Conservation (phyloP, 192 early-diverging fungal genomes). For the Entomortierella beljakovae region DNA sequence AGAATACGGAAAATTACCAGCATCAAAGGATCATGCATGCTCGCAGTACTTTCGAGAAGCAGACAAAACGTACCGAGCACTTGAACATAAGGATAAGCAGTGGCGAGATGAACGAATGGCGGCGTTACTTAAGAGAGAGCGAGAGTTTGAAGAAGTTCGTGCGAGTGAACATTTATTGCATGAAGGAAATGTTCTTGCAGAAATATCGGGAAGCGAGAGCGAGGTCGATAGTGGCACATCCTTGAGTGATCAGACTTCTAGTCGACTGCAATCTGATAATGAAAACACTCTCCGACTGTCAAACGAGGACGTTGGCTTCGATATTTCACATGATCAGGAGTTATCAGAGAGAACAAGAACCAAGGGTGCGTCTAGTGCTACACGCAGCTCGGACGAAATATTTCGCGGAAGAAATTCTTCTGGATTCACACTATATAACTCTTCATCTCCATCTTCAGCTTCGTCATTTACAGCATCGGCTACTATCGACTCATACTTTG, state of each 20-base stretch:
- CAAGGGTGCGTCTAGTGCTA: too few relatives aligned
- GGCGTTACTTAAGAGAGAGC: constrained; percentile 8
- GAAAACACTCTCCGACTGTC: background rate
- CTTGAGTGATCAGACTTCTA: background rate
- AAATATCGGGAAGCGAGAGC: background rate
- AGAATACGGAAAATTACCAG: constrained; percentile 27
- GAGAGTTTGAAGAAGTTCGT: constrained; percentile 6
- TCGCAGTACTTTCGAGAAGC: constrained; percentile 47
- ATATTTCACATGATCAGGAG: too few relatives aligned
- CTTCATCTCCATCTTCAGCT: too few relatives aligned
- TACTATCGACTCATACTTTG: too few relatives aligned
- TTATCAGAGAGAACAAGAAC: too few relatives aligned
- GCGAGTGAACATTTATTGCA: background rate
- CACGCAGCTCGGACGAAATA: too few relatives aligned
- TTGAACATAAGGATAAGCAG: constrained; percentile 25
- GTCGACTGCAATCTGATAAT: background rate
- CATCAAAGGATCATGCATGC: constrained; percentile 23
- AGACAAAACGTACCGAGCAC: constrained; percentile 14
- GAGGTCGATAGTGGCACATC: background rate
- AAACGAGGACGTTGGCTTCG: too few relatives aligned
- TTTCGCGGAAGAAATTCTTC: too few relatives aligned
- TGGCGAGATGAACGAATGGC: constrained; percentile 21
- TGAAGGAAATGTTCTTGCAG: background rate
- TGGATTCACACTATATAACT: too few relatives aligned
- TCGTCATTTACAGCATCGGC: too few relatives aligned